phyloP scores from a whole-genome alignment of 2,329 filamentous ascomycete species.

The Escovopsis weberi region DNA sequence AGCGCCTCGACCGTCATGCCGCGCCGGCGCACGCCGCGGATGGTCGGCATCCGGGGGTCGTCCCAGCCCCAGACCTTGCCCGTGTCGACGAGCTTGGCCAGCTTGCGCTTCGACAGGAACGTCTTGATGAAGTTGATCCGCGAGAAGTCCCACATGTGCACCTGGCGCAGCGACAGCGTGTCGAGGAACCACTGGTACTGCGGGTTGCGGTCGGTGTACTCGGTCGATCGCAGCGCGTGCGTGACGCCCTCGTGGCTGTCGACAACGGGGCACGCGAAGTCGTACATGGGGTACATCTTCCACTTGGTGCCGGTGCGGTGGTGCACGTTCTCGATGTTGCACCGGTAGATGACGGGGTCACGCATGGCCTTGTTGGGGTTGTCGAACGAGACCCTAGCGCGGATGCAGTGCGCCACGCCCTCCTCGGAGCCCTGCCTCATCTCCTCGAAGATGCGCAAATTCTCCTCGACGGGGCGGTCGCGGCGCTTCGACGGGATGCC shows the following conservation, averaged over 20 bases:
- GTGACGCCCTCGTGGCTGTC: slow-evolving; percentile 72
- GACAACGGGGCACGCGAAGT: slow-evolving; percentile 72
- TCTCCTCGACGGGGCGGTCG: slow-evolving; percentile 68
- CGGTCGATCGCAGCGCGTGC: slow-evolving; percentile 68
- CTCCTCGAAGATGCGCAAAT: slow-evolving; percentile 71
- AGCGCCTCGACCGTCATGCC: slow-evolving; percentile 69
- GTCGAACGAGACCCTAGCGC: slow-evolving; percentile 84
- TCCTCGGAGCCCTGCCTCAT: slow-evolving; percentile 80
- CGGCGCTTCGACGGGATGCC: slow-evolving; percentile 71
- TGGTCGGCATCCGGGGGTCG: slow-evolving; percentile 74
- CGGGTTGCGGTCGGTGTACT: slow-evolving; percentile 76
- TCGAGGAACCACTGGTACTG: slow-evolving; percentile 80
- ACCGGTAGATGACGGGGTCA: slow-evolving; percentile 95
- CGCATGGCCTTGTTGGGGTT: slow-evolving; percentile 92
- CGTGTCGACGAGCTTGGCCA: slow-evolving; percentile 66
- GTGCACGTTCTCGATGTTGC: slow-evolving; percentile 53
- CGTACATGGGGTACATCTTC: slow-evolving; percentile 83
- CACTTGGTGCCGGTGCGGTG: slow-evolving; percentile 66
- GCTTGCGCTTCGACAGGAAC: slow-evolving; percentile 73
- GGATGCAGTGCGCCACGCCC: slow-evolving; percentile 77
- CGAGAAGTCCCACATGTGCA: slow-evolving; percentile 76
- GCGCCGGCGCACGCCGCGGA: slow-evolving; percentile 62
- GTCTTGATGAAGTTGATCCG: slow-evolving; percentile 75
- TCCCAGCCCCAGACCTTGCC: slow-evolving; percentile 74
- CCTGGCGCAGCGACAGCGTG: slow-evolving; percentile 56